Percentiles rank a stretch among this genome's conserved stretches.
These are phyloP conservation scores for Dioscorea cayenensis DNA, from an alignment of 116 monocot genomes.

Conservation along the genomic window DNA sequence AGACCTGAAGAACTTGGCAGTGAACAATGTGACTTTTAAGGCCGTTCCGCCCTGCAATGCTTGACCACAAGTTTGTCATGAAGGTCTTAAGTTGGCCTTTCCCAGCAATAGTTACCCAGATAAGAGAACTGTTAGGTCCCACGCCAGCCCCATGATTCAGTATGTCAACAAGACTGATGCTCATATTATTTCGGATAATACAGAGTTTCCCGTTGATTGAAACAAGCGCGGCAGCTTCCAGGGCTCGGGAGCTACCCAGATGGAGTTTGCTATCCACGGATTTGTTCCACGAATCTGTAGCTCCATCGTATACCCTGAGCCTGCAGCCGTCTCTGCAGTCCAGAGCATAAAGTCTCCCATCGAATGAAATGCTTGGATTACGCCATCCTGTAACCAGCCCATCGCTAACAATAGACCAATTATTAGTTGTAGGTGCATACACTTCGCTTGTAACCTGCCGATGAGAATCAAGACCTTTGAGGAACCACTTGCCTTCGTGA, in stretches of 20 bases:
- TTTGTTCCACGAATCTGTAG: conserved; percentile 32
- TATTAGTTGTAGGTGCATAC: conserved; percentile 20
- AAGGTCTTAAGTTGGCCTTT: conserved; percentile 34
- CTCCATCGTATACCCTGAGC: conserved; percentile 28
- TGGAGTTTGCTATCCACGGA: conserved; percentile 33
- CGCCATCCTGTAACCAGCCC: conserved; percentile 35
- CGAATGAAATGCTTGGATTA: conserved; percentile 30
- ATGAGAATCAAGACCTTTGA: conserved; percentile 34
- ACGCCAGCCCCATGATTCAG: conserved; percentile 3
- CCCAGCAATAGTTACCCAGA: conserved; percentile 29
- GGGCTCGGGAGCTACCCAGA: conserved; percentile 27
- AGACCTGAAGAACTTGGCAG: conserved; percentile 45
- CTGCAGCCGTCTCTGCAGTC: conserved; percentile 45
- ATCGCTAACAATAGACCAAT: conserved; percentile 25
- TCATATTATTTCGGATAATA: conserved; percentile 42
- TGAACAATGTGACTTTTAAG: conserved; percentile 39
- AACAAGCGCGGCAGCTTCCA: conserved; percentile 38
- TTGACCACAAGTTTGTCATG: conserved; percentile 35
- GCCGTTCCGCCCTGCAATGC: conserved; percentile 26
- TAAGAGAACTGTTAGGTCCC: conserved; percentile 10
- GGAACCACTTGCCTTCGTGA: conserved; percentile 35
- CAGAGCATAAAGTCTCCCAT: conserved; percentile 31
- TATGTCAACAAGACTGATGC: conserved; percentile 33
- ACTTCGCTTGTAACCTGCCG: conserved; percentile 38
- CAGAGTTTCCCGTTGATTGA: conserved; percentile 34